phyloP scores from a whole-genome alignment of 2,329 filamentous ascomycete genomes.

The Aspergillus nomiae region DNA sequence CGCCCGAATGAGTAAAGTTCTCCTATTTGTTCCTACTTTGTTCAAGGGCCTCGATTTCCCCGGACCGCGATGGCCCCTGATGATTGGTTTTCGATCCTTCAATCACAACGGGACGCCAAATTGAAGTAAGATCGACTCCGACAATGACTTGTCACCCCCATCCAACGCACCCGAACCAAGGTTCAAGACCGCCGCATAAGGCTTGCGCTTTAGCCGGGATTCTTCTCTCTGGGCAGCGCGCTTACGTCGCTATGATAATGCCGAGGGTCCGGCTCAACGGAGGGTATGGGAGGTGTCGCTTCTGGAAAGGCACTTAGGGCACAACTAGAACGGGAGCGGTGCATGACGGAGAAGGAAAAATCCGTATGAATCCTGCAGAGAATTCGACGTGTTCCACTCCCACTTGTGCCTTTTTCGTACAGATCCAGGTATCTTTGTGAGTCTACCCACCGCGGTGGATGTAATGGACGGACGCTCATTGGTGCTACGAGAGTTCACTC shows the following conservation, averaged over 20 bases:
- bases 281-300: background rate
- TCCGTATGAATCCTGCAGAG: slow-evolving; percentile 8
- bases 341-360: slow-evolving; percentile 3
- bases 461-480: background rate
- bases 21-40: background rate
- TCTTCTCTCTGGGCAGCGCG: slow-evolving; percentile 3
- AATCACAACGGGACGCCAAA: background rate
- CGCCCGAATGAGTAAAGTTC: background rate
- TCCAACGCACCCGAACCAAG: slow-evolving; percentile 3
- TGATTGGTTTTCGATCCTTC: background rate
- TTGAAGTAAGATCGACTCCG: slow-evolving; percentile 3
- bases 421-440: background rate
- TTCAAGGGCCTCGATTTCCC: background rate
- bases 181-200: background rate
- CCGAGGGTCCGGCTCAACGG: slow-evolving; percentile 7
- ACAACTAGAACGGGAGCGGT: background rate
- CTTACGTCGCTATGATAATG: slow-evolving; percentile 4
- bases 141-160: slow-evolving; percentile 13
- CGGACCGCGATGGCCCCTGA: background rate
- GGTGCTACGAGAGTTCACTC: background rate
- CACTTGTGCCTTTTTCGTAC: slow-evolving; percentile 11
- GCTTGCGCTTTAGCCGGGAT: background rate
- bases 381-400: slow-evolving; percentile 16
- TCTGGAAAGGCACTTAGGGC: background rate
- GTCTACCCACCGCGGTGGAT: background rate